Percentiles rank a stretch among this genome's conserved stretches.
phyloP scores from a whole-genome alignment of 2,329 filamentous ascomycete species.

The Annulohypoxylon truncatum region DNA sequence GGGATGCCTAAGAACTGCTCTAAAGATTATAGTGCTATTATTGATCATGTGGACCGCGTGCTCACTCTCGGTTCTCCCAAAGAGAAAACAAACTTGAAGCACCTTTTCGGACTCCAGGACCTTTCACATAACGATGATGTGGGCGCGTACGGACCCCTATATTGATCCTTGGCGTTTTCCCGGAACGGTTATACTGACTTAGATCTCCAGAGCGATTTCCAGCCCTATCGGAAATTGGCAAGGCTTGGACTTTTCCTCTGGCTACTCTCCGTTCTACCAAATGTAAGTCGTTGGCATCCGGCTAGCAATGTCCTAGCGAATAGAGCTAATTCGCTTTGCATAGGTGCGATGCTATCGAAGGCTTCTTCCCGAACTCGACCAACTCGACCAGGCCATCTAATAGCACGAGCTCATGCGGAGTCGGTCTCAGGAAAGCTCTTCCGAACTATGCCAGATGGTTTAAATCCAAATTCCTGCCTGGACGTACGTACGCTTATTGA shows the following conservation, averaged over 20 bases:
- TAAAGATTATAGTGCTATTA: constrained; percentile 61
- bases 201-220: constrained; percentile 50
- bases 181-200: not conserved
- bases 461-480: constrained; percentile 58
- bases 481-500: constrained; percentile 52
- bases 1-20: constrained; percentile 71
- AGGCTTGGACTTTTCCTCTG: constrained; percentile 49
- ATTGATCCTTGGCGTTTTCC: not conserved
- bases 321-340: constrained; percentile 21
- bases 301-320: constrained; percentile 41
- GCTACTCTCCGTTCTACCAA: constrained; percentile 52
- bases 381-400: constrained; percentile 41
- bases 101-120: constrained; percentile 62
- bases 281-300: constrained; percentile 41
- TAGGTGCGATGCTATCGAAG: constrained; percentile 50
- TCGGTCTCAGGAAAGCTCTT: constrained; percentile 66
- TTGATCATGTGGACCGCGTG: constrained; percentile 65
- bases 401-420: constrained; percentile 56
- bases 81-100: constrained; percentile 59
- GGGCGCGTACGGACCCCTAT: constrained; percentile 18
- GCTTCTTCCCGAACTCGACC: constrained; percentile 46
- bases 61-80: constrained; percentile 56
- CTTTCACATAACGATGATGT: constrained; percentile 65
- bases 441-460: constrained; percentile 66
- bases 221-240: constrained; percentile 52